Base-by-base conservation (phyloP, 1,139 yeast genomes). In the Waltiozyma solani region DNA sequence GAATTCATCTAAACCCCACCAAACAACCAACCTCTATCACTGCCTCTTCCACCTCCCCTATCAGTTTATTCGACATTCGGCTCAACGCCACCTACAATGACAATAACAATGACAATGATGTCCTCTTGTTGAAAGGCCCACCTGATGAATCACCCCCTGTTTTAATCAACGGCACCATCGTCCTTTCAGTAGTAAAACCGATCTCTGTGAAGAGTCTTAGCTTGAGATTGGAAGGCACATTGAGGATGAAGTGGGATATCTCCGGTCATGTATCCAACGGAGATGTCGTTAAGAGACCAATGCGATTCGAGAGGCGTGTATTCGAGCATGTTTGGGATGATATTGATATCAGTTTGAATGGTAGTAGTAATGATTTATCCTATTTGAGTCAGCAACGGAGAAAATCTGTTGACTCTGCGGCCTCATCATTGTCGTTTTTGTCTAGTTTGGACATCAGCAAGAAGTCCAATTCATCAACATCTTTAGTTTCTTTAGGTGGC, bases 311-410 rank as follows among this genome's bases (percentile, higher is more conserved):
- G 41, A 76, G 73, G 48, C 68, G 73, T 37, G 60, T 89, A 14
- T 89, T 71, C 55, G 94, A 85, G 52, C 79, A 83, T 53, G 67
- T 63, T 34, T 86, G 95, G 94, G 85, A 81, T 48, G 69, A 76
- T 46, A 63, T 71, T 34, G 85, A 81, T 46, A 61, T 78, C 25
- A 37, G 37, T n/a, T n/a, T n/a, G n/a, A n/a, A n/a, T n/a, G n/a
- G n/a, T n/a, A n/a, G n/a, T n/a, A n/a, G n/a, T n/a, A n/a, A n/a
- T n/a, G n/a, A n/a, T n/a, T n/a, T n/a, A n/a, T n/a, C n/a, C n/a
- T n/a, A n/a, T n/a, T n/a, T n/a, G n/a, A n/a, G n/a, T n/a, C n/a
- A n/a, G n/a, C n/a, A n/a, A n/a, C n/a, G n/a, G n/a, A n/a, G n/a
- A n/a, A n/a, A n/a, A n/a, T n/a, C n/a, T n/a, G n/a, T n/a, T n/a